These are phyloP conservation scores for Suillus spraguei DNA, from an alignment of 768 basidiomycete species.

Conservation along the genomic window DNA sequence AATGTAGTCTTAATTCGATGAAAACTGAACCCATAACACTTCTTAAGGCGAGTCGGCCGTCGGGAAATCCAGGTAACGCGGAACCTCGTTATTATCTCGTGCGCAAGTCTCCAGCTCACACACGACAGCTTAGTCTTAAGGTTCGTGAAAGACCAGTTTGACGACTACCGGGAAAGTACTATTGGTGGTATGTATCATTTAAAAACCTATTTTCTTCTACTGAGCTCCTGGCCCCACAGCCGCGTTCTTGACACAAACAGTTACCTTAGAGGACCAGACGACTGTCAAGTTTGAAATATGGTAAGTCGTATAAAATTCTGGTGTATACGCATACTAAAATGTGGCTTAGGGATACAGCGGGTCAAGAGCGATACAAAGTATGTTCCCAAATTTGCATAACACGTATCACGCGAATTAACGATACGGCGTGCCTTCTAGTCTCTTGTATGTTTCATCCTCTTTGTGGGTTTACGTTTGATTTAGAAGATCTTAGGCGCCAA, in stretches of 20 bases:
- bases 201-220: conserved; percentile 9
- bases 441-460: conserved; percentile 40
- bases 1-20: not conserved
- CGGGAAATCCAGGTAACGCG: conserved; percentile 85
- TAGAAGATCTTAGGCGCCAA: conserved; percentile 64
- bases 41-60: conserved; percentile 91
- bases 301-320: conserved; percentile 44
- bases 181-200: conserved; percentile 68
- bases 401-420: conserved; percentile 9
- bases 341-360: conserved; percentile 83
- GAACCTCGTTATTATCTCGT: conserved; percentile 14
- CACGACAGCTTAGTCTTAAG: conserved; percentile 80
- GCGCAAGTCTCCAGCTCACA: conserved; percentile 26
- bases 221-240: conserved; percentile 49
- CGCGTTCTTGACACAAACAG: conserved; percentile 98
- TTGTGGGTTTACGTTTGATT: conserved; percentile 3
- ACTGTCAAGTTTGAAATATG: conserved; percentile 99
- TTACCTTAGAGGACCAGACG: conserved; percentile 84
- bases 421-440: conserved; percentile 33
- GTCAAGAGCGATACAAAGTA: conserved; percentile 93
- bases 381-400: conserved; percentile 21
- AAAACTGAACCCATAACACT: conserved; percentile 17
- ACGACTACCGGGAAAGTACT: conserved; percentile 93
- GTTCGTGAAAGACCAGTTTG: conserved; percentile 96
- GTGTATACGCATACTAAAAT: conserved; percentile 10